Conservation (phyloP, 306 rosid species). For the Malus asiatica region DNA sequence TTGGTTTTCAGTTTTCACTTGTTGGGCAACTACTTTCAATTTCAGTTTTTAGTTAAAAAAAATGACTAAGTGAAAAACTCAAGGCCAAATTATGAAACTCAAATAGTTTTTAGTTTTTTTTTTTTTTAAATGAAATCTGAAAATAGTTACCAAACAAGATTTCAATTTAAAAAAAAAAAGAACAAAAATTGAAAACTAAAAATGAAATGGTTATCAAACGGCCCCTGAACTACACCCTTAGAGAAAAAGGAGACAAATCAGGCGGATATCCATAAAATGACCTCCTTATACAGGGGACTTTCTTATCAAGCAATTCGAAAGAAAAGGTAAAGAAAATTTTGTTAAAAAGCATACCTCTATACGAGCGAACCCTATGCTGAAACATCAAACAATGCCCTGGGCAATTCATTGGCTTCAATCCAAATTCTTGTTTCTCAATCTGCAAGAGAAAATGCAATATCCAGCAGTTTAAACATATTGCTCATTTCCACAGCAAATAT, state of each 20-base stretch:
- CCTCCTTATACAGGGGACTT: neutral
- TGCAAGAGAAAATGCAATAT: constrained; percentile 16
- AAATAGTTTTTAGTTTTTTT: no score
- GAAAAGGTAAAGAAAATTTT: neutral
- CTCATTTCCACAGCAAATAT: neutral
- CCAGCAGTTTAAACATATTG: neutral
- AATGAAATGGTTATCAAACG: no score
- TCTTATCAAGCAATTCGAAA: neutral
- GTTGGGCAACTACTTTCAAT: no score
- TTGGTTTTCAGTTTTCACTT: no score
- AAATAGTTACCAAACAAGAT: no score
- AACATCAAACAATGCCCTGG: constrained; percentile 98
- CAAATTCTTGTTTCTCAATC: constrained; percentile 97
- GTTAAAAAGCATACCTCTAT: constrained; percentile 44
- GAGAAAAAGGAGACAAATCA: neutral
- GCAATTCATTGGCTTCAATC: constrained; percentile 98
- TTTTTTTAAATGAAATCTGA: no score
- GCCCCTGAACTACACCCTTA: no score
- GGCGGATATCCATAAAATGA: neutral
- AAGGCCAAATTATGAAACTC: no score
- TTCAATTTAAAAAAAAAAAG: no score
- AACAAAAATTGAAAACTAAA: no score
- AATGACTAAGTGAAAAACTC: no score
- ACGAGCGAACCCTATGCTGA: constrained; percentile 91
- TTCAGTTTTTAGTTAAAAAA: no score